Evolutionary conservation across 768 basidiomycete species (phyloP), one percentile per base, ranked within the genome.

Genomic region (Tubosaeta sp.): DNA sequence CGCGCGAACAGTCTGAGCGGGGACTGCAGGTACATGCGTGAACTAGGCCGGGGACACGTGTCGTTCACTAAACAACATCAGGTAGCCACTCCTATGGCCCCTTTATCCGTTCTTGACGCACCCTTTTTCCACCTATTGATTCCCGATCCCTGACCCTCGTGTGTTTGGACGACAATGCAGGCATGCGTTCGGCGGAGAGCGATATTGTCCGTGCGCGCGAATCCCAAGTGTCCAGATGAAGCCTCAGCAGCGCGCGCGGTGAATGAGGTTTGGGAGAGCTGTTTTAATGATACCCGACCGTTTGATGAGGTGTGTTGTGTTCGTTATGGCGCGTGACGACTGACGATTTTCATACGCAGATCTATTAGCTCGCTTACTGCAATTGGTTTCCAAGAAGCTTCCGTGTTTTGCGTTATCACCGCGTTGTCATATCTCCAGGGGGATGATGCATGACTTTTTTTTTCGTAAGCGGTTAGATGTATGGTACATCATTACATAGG

Each of bases 211-310:
- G 91, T 99, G 2, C 72, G 75, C 35, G 80, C 80, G 16, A 95
- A 97, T 67, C 85, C 91, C 12, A 75, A 78, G 19, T 97, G 95
- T 65, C 84, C 85, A 1, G 81, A 86, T 62, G 69, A 75, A 35
- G 88, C 77, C 6, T 74, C 87, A 25, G 95, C 95, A 12, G 92
- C 94, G 67, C 79, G 80, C 52, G 93, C 85, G 1, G 95, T 98
- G 43, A 97, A 97, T 59, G 91, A 97, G 67, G 95, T 95, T 32
- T 99, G 91, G 88, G 93, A 93, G 63, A 93, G 91, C 59, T 99
- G 95, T 69, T 94, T 91, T 71, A 85, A 80, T 34, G 97, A 98
- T 66, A 97, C 95, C 6, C 73, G 95, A 56, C 95, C 97, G 9
- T 99, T 97, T 67, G 97, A 99, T 68, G 95, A 98, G 86, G 92